These are phyloP conservation scores for Thermothelomyces thermophilus DNA, from an alignment of 2,329 filamentous ascomycete species.

Conservation along the genomic window DNA sequence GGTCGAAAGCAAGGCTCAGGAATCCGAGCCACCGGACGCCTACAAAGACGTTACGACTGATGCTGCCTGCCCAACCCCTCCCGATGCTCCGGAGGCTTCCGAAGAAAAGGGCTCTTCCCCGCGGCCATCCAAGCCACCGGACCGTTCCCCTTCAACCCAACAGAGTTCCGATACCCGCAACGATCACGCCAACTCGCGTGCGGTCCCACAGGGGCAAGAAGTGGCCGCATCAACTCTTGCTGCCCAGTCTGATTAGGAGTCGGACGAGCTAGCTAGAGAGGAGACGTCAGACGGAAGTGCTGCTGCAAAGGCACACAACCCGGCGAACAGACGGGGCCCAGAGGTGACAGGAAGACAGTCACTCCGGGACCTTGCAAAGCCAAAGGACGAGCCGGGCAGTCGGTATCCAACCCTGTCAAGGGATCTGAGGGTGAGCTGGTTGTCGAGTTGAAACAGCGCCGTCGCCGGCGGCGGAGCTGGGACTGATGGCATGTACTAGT, in stretches of 20 bases:
- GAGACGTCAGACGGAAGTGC: too few species aligned
- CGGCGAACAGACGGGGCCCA: not conserved
- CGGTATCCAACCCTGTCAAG: not conserved
- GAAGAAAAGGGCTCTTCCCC: not conserved
- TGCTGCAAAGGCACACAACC: too few species aligned
- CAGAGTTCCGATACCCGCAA: too few species aligned
- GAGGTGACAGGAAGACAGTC: not conserved
- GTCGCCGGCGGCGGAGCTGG: not conserved
- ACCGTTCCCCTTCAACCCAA: too few species aligned
- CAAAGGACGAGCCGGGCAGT: not conserved
- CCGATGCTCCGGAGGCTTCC: not conserved
- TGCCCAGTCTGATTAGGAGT: not conserved
- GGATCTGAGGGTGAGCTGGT: not conserved
- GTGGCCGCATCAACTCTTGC: not conserved
- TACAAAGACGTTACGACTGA: not conserved
- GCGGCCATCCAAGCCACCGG: too few species aligned
- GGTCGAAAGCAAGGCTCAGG: slow-evolving; percentile 25
- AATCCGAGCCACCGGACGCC: not conserved
- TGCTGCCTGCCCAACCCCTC: not conserved
- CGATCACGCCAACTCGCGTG: not conserved
- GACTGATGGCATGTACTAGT: not conserved
- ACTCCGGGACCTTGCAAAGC: too few species aligned
- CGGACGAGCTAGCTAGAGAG: not conserved
- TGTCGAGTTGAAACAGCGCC: not conserved
- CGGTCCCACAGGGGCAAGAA: not conserved